These are phyloP conservation scores for Inga oerstediana DNA, from an alignment of 306 rosid genomes.

Conservation along the genomic window DNA sequence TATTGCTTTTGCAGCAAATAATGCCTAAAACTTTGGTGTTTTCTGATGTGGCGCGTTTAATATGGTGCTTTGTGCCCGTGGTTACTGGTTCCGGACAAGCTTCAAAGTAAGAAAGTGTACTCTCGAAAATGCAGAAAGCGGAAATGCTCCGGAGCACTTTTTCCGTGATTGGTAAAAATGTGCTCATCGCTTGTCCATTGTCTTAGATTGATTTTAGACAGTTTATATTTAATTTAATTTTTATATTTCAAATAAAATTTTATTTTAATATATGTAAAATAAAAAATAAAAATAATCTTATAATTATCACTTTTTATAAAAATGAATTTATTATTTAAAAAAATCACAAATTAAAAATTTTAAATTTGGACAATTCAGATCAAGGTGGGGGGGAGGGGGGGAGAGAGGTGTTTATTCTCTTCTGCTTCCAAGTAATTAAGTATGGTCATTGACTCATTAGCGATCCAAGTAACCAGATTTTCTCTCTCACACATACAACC, in stretches of 20 bases:
- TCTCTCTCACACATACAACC: neutral
- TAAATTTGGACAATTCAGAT: too few relatives aligned
- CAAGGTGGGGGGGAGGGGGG: neutral
- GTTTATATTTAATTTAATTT: too few relatives aligned
- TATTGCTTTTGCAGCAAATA: conserved; percentile 12
- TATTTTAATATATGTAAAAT: too few relatives aligned
- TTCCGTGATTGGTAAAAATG: too few relatives aligned
- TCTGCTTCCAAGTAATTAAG: neutral
- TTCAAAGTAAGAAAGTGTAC: conserved; percentile 27
- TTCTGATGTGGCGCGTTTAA: too few relatives aligned
- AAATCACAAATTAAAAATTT: too few relatives aligned
- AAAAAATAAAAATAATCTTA: too few relatives aligned
- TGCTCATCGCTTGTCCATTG: too few relatives aligned
- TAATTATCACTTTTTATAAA: too few relatives aligned
- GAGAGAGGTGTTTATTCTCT: neutral
- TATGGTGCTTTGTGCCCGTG: conserved; percentile 26
- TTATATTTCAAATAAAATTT: too few relatives aligned
- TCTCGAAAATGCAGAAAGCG: conserved; percentile 60
- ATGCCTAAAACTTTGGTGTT: neutral
- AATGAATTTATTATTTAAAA: too few relatives aligned
- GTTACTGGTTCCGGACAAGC: conserved; percentile 20
- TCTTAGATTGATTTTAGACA: too few relatives aligned
- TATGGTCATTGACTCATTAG: neutral
- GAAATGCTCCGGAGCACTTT: neutral
- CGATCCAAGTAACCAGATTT: neutral